These are phyloP conservation scores for Cicer chorassanicum DNA, from an alignment of 306 rosid species.

Conservation along the genomic window DNA sequence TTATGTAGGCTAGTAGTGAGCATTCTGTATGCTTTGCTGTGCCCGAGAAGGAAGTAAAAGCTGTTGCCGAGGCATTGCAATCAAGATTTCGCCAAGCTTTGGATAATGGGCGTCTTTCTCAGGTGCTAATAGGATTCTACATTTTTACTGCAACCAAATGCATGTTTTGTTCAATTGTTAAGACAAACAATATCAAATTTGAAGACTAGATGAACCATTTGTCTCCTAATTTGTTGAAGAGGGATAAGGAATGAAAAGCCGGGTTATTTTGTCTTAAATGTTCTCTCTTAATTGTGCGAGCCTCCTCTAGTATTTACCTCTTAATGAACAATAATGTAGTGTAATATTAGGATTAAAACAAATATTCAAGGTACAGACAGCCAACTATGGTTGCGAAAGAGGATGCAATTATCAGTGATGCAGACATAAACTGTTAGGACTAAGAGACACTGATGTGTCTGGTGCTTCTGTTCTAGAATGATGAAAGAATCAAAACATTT, in stretches of 20 bases:
- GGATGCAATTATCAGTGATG: conserved; percentile 10
- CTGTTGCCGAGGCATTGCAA: conserved; percentile 89
- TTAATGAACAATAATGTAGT: neutral
- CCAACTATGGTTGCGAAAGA: conserved; percentile 24
- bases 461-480: conserved; percentile 1
- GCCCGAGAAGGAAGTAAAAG: conserved; percentile 94
- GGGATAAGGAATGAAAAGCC: conserved; percentile 22
- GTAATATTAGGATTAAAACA: neutral
- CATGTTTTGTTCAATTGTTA: conserved; percentile 35
- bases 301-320: neutral
- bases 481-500: conserved; percentile 7
- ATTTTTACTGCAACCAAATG: conserved; percentile 11
- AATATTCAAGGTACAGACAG: conserved; percentile 6
- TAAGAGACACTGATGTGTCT: neutral
- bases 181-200: neutral
- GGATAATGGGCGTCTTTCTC: conserved; percentile 97
- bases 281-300: conserved; percentile 16
- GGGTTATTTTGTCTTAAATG: conserved; percentile 3
- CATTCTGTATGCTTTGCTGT: conserved; percentile 99
- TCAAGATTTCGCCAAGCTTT: conserved; percentile 93
- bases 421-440: neutral
- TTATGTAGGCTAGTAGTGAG: conserved; percentile 97
- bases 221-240: conserved; percentile 6
- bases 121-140: conserved; percentile 60
- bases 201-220: conserved; percentile 8